These are phyloP conservation scores for Tetracladium setigerum DNA, from an alignment of 495 filamentous ascomycete genomes.

Conservation along the genomic window DNA sequence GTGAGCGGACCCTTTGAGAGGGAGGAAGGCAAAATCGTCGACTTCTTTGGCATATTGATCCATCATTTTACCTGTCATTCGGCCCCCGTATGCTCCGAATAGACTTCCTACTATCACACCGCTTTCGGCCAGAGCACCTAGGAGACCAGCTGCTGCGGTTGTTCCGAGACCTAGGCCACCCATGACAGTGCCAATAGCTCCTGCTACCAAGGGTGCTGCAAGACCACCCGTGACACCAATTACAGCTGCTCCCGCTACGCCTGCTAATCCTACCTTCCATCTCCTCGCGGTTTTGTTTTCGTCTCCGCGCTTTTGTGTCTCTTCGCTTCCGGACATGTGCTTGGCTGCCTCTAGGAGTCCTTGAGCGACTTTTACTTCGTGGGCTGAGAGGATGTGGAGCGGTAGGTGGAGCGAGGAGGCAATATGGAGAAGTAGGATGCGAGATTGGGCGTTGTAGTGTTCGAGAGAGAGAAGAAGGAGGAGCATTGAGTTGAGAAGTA, in stretches of 20 bases:
- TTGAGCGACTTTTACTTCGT: conserved; percentile 68
- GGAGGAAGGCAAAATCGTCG: conserved; percentile 82
- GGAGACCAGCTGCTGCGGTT: conserved; percentile 59
- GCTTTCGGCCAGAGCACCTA: conserved; percentile 73
- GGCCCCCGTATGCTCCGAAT: conserved; percentile 83
- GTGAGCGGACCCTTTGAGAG: conserved; percentile 43
- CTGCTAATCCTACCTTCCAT: conserved; percentile 75
- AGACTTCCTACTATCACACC: conserved; percentile 70
- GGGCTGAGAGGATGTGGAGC: conserved; percentile 53
- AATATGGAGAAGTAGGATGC: conserved; percentile 64
- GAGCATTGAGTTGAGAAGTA: conserved; percentile 53
- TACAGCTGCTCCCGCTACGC: conserved; percentile 60
- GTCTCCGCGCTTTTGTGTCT: conserved; percentile 59
- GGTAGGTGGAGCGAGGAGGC: conserved; percentile 61
- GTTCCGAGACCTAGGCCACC: conserved; percentile 71
- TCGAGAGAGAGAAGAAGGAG: conserved; percentile 74
- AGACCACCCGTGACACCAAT: conserved; percentile 72
- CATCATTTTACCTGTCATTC: conserved; percentile 81
- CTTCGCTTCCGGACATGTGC: conserved; percentile 59
- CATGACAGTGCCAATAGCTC: conserved; percentile 74
- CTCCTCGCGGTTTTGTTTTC: conserved; percentile 56
- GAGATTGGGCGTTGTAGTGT: conserved; percentile 68
- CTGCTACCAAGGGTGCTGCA: conserved; percentile 73
- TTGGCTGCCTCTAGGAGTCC: conserved; percentile 67
- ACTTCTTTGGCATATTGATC: conserved; percentile 82